Percentiles rank a stretch among this genome's conserved stretches.
Evolutionary conservation across 2,329 filamentous ascomycete genomes (phyloP).

Genomic region (Paradendryphiella salina): DNA sequence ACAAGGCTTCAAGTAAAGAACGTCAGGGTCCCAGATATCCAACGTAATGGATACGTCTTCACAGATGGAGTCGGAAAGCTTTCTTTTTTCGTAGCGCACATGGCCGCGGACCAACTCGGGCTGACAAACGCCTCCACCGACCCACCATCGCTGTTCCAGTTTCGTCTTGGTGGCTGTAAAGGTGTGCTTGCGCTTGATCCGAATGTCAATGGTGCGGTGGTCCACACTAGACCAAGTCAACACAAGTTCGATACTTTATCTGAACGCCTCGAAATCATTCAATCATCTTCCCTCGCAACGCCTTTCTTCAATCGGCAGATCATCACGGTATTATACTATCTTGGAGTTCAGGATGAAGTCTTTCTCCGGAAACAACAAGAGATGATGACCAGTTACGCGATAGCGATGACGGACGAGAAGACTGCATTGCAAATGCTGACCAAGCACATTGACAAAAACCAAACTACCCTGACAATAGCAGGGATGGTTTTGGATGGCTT

Average conservation of each 20-base stretch:
- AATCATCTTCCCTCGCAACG: conserved; percentile 72
- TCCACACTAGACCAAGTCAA: conserved; percentile 82
- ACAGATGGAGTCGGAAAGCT: conserved; percentile 94
- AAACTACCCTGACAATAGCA: conserved; percentile 73
- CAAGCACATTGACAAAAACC: conserved; percentile 81
- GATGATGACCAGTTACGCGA: conserved; percentile 70
- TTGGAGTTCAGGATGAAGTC: conserved; percentile 69
- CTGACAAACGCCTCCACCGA: conserved; percentile 57
- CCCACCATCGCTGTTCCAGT: conserved; percentile 83
- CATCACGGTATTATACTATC: conserved; percentile 78
- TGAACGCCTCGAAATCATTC: conserved; percentile 80
- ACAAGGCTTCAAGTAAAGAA: conserved; percentile 66
- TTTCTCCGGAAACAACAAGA: conserved; percentile 69
- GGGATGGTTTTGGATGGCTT: conserved; percentile 80
- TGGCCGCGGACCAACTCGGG: conserved; percentile 72
- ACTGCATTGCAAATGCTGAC: conserved; percentile 70
- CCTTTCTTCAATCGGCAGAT: conserved; percentile 88
- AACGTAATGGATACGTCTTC: conserved; percentile 70
- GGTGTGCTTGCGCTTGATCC: conserved; percentile 80
- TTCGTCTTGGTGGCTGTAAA: conserved; percentile 90
- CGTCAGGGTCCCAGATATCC: conserved; percentile 69
- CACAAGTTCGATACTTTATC: conserved; percentile 78
- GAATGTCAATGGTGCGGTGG: conserved; percentile 65
- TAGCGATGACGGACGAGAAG: conserved; percentile 67
- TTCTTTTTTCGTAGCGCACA: conserved; percentile 73